phyloP scores from a whole-genome alignment of 805 yeast species.

The Wickerhamiella parazyma region DNA sequence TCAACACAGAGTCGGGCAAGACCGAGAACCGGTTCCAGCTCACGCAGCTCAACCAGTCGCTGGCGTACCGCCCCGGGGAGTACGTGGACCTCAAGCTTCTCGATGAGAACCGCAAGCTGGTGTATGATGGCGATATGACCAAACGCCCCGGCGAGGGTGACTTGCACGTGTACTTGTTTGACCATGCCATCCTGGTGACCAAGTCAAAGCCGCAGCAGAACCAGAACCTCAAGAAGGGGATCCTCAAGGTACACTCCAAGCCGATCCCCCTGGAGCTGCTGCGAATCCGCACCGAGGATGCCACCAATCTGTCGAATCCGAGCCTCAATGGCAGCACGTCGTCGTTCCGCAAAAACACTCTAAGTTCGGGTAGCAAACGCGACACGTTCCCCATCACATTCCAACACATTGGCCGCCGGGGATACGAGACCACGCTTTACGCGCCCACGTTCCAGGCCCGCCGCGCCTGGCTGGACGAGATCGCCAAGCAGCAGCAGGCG shows the following conservation, averaged over 20 bases:
- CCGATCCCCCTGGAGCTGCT: slow-evolving; percentile 73
- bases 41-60: slow-evolving; percentile 70
- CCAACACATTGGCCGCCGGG: slow-evolving; percentile 37
- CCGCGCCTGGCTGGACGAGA: slow-evolving; percentile 64
- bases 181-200: slow-evolving; percentile 74
- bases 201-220: slow-evolving; percentile 55
- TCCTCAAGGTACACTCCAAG: slow-evolving; percentile 76
- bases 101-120: slow-evolving; percentile 65
- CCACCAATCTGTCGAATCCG: neutral
- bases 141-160: slow-evolving; percentile 64
- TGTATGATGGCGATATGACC: slow-evolving; percentile 64
- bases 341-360: slow-evolving; percentile 30
- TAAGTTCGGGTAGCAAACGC: slow-evolving; percentile 13
- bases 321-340: slow-evolving; percentile 36
- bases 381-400: slow-evolving; percentile 35
- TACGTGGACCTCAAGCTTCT: slow-evolving; percentile 72
- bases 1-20: slow-evolving; percentile 82
- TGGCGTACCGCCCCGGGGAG: slow-evolving; percentile 71
- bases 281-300: slow-evolving; percentile 29
- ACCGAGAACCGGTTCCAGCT: slow-evolving; percentile 86
- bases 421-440: slow-evolving; percentile 31
- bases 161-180: slow-evolving; percentile 76
- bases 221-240: slow-evolving; percentile 63
- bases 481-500: slow-evolving; percentile 65
- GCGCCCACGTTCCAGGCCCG: slow-evolving; percentile 41